Percentiles rank a stretch among this genome's conserved stretches.
phyloP scores from a whole-genome alignment of 768 basidiomycete genomes.

The Hirschioporus abietinus region DNA sequence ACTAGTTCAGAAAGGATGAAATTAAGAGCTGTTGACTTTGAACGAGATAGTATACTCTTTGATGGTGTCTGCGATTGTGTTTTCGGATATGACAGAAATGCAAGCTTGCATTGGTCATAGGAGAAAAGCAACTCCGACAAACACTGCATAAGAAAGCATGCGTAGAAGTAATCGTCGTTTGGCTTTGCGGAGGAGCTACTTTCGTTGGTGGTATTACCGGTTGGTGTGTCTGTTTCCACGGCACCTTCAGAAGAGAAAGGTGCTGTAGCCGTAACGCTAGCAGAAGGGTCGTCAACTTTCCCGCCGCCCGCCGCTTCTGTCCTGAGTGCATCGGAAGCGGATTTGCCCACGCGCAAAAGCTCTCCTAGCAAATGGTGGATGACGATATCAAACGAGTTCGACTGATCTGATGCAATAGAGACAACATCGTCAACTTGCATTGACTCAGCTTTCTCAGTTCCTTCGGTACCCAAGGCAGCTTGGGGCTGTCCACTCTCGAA shows the following conservation, averaged over 20 bases:
- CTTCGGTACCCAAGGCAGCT: not conserved
- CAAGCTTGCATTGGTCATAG: constrained; percentile 85
- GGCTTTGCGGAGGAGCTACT: not conserved
- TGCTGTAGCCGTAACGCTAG: not conserved
- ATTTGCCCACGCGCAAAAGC: constrained; percentile 56
- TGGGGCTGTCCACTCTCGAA: not conserved
- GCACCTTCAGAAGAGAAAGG: not conserved
- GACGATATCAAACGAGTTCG: constrained; percentile 35
- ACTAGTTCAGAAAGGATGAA: constrained; percentile 83
- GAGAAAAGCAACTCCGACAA: constrained; percentile 91
- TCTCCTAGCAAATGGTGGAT: constrained; percentile 68
- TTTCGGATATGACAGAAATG: constrained; percentile 70
- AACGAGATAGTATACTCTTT: constrained; percentile 60
- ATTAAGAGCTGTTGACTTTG: constrained; percentile 61
- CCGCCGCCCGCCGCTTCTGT: constrained; percentile 11
- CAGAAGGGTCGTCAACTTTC: constrained; percentile 1
- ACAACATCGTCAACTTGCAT: constrained; percentile 22
- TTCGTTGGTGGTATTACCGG: not conserved
- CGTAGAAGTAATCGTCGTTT: constrained; percentile 40
- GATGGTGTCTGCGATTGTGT: constrained; percentile 49
- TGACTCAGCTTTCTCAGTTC: constrained; percentile 7
- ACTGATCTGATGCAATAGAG: constrained; percentile 46
- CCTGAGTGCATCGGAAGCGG: constrained; percentile 10
- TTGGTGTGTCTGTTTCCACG: not conserved
- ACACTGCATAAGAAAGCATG: constrained; percentile 85